Evolutionary conservation across 2,329 filamentous ascomycete genomes (phyloP), one percentile per base, ranked within the genome.

Genomic region (Exophiala sp.): DNA sequence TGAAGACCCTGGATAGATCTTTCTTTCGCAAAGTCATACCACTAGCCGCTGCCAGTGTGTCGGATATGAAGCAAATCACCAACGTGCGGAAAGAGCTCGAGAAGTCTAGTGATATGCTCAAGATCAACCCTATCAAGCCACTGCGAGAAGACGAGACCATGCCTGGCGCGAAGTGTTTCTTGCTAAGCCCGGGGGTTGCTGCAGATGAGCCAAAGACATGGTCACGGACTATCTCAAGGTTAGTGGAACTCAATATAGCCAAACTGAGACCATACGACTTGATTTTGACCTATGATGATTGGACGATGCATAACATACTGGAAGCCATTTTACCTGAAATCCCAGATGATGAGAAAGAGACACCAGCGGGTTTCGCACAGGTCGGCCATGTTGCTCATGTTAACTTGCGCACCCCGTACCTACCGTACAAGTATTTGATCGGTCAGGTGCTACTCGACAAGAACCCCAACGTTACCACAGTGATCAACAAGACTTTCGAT

Each of bases 401-500:
- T 54, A 99, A 99, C 70, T 84, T 99, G 32, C 84, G 89, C 47
- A 84, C 88, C 16, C 81, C 85, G 60, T 96, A 91, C 66, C 75
- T 90, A 9, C 89, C 88, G 0, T 96, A 95, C 76, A 96, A 94
- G 71, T 71, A 87, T 61, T 69, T 97, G 39, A 91, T 97, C 46
- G 94, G 88, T 0, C 78, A 92, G 65, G 85, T 97, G 2, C 76
- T 99, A 16, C 75, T 90, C 48, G 94, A 97, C 75, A 99, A 99
- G 75, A 96, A 95, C 71, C 80, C 84, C 8, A 75, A 75, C 42
- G 83, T 96, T 56, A 80, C 78, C 55, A 99, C 94, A 0, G 91
- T 99, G 62, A 96, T 99, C 74, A 96, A 96, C 79, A 99, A 99
- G 72, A 81, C 87, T 40, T 87, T 95, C 71, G 86, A 89, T 57